Percentiles rank a stretch among this genome's conserved stretches.
phyloP scores from a whole-genome alignment of 306 rosid species.

The Dryas octopetala region DNA sequence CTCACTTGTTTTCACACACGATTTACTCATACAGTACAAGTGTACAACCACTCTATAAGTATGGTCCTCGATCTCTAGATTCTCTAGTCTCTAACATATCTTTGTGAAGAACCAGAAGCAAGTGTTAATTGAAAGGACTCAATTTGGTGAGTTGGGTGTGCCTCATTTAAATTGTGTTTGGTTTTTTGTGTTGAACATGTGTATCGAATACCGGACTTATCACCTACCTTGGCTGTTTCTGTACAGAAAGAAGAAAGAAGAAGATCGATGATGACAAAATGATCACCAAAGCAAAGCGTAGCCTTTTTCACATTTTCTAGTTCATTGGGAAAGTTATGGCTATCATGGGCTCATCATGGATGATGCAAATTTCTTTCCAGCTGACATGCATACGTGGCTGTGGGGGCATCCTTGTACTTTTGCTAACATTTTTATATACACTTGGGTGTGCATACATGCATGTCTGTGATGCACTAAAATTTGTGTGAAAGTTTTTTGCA shows the following conservation, averaged over 20 bases:
- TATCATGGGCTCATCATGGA: background rate
- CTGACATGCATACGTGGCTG: constrained; percentile 2
- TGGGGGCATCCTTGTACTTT: background rate
- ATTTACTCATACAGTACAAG: too few species aligned
- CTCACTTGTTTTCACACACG: too few species aligned
- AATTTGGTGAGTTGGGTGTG: too few species aligned
- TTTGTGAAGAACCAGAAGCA: too few species aligned
- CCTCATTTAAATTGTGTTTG: too few species aligned
- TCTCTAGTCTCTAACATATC: too few species aligned
- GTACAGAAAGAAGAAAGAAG: background rate
- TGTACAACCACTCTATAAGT: too few species aligned
- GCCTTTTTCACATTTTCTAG: background rate
- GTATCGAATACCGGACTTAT: too few species aligned
- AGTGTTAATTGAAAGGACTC: too few species aligned
- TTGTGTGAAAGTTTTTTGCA: background rate
- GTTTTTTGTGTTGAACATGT: too few species aligned
- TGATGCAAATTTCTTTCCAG: background rate
- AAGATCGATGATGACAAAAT: constrained; percentile 11
- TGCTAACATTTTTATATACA: background rate
- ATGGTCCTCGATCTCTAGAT: too few species aligned
- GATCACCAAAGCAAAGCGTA: background rate
- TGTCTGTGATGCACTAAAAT: constrained; percentile 3
- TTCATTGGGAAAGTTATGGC: background rate
- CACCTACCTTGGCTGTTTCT: background rate
- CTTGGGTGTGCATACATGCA: background rate